These are phyloP conservation scores for Chlorella sp. DNA, from an alignment of 139 green algal species.

Conservation along the genomic window DNA sequence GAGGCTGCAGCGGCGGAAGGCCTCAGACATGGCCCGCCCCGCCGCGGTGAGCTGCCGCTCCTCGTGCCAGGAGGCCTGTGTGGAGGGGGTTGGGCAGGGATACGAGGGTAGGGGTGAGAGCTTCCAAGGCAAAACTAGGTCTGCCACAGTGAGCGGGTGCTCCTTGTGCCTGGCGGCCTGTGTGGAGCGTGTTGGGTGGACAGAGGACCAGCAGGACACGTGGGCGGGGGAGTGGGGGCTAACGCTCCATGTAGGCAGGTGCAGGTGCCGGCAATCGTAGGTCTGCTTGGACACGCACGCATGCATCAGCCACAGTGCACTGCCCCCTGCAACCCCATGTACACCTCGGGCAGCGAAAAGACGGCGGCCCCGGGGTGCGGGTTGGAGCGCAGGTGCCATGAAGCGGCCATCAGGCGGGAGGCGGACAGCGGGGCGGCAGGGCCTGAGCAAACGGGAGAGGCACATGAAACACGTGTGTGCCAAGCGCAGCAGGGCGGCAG, in stretches of 20 bases:
- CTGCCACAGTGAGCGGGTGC: not conserved
- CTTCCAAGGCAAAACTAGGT: not conserved
- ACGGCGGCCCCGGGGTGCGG: constrained; percentile 2
- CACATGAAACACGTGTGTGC: not conserved
- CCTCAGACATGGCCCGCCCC: not conserved
- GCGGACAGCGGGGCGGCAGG: not conserved
- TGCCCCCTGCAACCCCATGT: too few relatives aligned
- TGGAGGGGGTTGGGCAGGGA: not conserved
- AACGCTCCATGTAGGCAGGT: not conserved
- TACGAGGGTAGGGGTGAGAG: not conserved
- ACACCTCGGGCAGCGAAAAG: not conserved
- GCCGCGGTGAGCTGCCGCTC: constrained; percentile 9
- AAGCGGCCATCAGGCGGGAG: constrained; percentile 19
- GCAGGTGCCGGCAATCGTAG: too few relatives aligned
- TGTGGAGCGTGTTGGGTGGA: too few relatives aligned
- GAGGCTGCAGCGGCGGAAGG: constrained; percentile 20
- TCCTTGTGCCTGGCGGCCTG: not conserved
- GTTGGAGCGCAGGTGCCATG: constrained; percentile 8
- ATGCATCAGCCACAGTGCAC: not conserved
- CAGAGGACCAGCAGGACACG: too few relatives aligned
- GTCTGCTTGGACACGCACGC: too few relatives aligned
- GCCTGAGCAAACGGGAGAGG: not conserved
- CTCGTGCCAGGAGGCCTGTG: constrained; percentile 26
- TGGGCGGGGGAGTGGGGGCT: too few relatives aligned
- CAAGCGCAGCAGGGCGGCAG: not conserved